phyloP scores from a whole-genome alignment of 139 green algal genomes.

The Klebsormidium nitens region DNA sequence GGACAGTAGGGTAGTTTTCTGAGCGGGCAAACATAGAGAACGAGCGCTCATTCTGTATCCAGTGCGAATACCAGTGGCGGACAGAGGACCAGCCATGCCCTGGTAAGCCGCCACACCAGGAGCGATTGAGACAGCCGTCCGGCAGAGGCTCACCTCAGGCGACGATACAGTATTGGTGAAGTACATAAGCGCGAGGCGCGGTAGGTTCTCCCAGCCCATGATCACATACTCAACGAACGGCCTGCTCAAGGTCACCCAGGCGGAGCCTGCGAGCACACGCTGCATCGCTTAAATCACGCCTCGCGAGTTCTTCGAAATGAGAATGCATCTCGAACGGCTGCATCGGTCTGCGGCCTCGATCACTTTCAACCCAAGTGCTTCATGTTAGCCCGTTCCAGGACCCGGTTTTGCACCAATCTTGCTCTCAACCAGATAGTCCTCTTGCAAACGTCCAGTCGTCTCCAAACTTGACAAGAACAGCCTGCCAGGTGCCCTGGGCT shows the following conservation, averaged over 20 bases:
- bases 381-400: background rate
- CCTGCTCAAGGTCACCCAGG: conserved; percentile 18
- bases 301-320: too few species aligned
- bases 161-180: conserved; percentile 24
- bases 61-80: too few species aligned
- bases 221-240: conserved; percentile 24
- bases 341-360: too few species aligned
- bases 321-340: too few species aligned
- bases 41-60: too few species aligned
- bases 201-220: conserved; percentile 30
- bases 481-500: background rate
- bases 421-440: background rate
- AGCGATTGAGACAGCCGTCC: too few species aligned
- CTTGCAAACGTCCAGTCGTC: background rate
- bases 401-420: background rate
- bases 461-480: background rate
- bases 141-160: too few species aligned
- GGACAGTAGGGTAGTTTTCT: too few species aligned
- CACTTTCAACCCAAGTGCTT: background rate
- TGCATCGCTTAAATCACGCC: too few species aligned
- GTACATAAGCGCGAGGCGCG: conserved; percentile 29
- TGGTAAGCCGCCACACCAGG: too few species aligned
- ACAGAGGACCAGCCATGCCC: too few species aligned
- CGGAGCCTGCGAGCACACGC: conserved; percentile 9
- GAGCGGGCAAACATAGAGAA: too few species aligned